Evolutionary conservation across 257 asterid species (phyloP).

Genomic region (Solanum gracilifrons): DNA sequence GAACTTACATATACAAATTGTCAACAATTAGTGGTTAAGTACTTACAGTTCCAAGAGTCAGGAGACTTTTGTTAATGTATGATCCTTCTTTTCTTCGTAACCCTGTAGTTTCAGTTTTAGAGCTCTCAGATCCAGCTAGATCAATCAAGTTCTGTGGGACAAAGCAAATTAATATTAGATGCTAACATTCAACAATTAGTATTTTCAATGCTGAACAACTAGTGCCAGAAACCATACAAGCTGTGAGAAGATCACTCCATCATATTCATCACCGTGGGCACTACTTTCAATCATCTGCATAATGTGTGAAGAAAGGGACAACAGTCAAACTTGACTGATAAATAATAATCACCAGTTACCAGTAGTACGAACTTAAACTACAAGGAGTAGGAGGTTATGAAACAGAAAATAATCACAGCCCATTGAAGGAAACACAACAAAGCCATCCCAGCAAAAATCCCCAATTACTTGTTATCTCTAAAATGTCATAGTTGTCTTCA

Average conservation of each 20-base stretch:
- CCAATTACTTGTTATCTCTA: neutral
- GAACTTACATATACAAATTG: neutral
- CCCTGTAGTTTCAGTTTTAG: conserved; percentile 97
- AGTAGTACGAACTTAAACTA: neutral
- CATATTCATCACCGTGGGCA: conserved; percentile 90
- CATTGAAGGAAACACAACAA: neutral
- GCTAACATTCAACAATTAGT: neutral
- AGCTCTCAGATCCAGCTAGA: conserved; percentile 97
- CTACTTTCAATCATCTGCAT: conserved; percentile 96
- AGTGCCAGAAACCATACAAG: conserved; percentile 44
- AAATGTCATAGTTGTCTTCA: neutral
- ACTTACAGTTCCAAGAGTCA: conserved; percentile 97
- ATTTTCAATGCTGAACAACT: conserved; percentile 1
- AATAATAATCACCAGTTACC: neutral
- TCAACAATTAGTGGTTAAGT: neutral
- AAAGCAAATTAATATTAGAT: conserved; percentile 9
- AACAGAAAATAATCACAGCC: neutral
- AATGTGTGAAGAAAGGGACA: conserved; percentile 1
- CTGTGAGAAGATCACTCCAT: conserved; percentile 93
- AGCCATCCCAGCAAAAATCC: neutral
- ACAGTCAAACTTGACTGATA: neutral
- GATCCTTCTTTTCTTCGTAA: conserved; percentile 96
- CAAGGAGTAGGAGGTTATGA: neutral
- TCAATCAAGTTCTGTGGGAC: conserved; percentile 70
- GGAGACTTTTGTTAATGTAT: conserved; percentile 92